These are phyloP conservation scores for Globisporangium iwayamae DNA, from an alignment of 352 stramenopile genomes.

Conservation along the genomic window DNA sequence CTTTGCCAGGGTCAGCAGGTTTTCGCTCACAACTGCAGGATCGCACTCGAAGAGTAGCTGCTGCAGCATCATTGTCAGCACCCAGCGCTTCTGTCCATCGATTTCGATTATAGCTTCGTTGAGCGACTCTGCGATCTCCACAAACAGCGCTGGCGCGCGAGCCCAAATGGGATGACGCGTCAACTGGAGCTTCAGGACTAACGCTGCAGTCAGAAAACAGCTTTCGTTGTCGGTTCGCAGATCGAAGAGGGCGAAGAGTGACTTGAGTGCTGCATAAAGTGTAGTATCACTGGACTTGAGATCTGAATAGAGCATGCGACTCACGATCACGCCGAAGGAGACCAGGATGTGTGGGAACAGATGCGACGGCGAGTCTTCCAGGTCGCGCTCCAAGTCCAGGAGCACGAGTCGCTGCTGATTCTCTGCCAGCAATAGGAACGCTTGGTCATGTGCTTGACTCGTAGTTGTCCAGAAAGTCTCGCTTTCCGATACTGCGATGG, in stretches of 20 bases:
- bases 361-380: constrained; percentile 25
- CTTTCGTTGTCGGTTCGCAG: constrained; percentile 24
- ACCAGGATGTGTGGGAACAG: constrained; percentile 30
- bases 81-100: constrained; percentile 25
- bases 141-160: constrained; percentile 18
- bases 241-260: constrained; percentile 28
- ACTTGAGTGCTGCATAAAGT: constrained; percentile 8
- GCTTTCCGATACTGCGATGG: background rate
- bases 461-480: background rate
- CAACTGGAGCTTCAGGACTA: constrained; percentile 22
- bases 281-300: background rate
- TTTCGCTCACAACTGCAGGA: constrained; percentile 13
- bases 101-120: constrained; percentile 24
- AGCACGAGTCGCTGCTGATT: constrained; percentile 21
- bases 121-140: constrained; percentile 21
- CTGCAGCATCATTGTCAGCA: constrained; percentile 29
- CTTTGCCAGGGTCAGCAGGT: constrained; percentile 4
- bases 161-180: constrained; percentile 19
- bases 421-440: constrained; percentile 8
- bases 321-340: constrained; percentile 18
- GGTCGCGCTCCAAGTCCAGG: constrained; percentile 23
- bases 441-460: background rate
- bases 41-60: constrained; percentile 51
- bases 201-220: constrained; percentile 22
- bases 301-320: background rate